Evolutionary conservation across 805 yeast genomes (phyloP), one percentile per base, ranked within the genome.

Genomic region (Candida boleticola): DNA sequence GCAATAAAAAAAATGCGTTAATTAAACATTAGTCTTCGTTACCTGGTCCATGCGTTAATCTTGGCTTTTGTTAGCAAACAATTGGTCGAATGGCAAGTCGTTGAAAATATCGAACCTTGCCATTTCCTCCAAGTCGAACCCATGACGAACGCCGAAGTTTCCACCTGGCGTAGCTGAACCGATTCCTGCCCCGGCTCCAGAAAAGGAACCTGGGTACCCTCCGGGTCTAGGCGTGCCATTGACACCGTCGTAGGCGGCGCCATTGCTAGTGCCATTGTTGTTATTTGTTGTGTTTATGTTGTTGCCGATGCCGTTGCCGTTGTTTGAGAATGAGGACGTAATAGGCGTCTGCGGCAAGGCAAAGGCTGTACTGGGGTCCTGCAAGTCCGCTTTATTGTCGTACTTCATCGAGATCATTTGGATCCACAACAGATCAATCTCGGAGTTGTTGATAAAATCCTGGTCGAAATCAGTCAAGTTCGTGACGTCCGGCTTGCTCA

Each of bases 351-450:
- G 27, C n/a, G n/a, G n/a, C n/a, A n/a, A n/a, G n/a, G n/a, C n/a
- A n/a, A n/a, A n/a, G n/a, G n/a, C n/a, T n/a, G n/a, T n/a, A 22
- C 29, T 20, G 17, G 26, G 29, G 11, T 34, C 27, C 33, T 33
- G 20, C 9, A 11, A 10, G 19, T 16, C 19, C 33, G 14, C 17
- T 16, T 37, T 39, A 25, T 42, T 45, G 18, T 59, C 64, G 33
- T 54, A 50, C 35, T 61, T 62, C 50, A 57, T 51, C 5, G 58
- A 51, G n/a, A 66, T 50, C 48, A 66, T 52, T 29, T 61, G 65
- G 26, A 61, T 47, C 72, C 72, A 66, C 16, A 64, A 42, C 31
- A 58, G 57, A 48, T 66, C 72, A 29, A 64, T 55, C 38, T 65
- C 66, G 4, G 51, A 51, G 41, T 57, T 55, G 27, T 53, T 48